Evolutionary conservation across 805 yeast genomes (phyloP).

Genomic region (Kodamaea jinghongensis): DNA sequence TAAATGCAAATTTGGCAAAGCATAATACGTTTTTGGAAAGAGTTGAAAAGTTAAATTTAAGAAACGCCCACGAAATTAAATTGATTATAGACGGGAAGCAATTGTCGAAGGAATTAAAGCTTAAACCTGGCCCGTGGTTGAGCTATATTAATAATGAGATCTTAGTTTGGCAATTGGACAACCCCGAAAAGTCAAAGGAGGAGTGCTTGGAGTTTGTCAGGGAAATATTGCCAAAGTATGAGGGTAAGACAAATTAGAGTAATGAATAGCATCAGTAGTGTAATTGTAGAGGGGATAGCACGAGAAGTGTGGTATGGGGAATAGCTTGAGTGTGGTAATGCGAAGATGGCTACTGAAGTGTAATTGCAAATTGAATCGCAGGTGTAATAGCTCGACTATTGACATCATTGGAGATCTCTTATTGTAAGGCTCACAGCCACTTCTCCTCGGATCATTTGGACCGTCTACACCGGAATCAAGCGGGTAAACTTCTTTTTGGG

Average conservation of each 20-base stretch:
- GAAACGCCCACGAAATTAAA: constrained; percentile 47
- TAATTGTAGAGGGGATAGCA: neutral
- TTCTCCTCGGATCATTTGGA: too few relatives aligned
- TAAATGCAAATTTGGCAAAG: neutral
- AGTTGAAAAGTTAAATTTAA: constrained; percentile 21
- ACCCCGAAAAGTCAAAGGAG: constrained; percentile 54
- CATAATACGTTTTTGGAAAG: constrained; percentile 7
- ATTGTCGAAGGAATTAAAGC: constrained; percentile 46
- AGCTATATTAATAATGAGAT: constrained; percentile 51
- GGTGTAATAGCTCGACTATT: too few relatives aligned
- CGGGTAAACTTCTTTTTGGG: too few relatives aligned
- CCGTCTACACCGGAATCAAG: too few relatives aligned
- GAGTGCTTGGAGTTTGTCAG: constrained; percentile 52
- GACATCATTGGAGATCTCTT: too few relatives aligned
- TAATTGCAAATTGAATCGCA: neutral
- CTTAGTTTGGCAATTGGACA: constrained; percentile 73
- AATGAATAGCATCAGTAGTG: too few relatives aligned
- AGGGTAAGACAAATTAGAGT: neutral
- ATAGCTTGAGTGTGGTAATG: neutral
- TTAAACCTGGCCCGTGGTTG: constrained; percentile 90
- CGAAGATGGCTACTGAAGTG: neutral
- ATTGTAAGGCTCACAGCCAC: too few relatives aligned
- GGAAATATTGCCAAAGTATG: constrained; percentile 17
- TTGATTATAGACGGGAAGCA: constrained; percentile 78
- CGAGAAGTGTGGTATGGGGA: neutral